A percentile compares a stretch with the other conserved stretches of the same genome.
Evolutionary conservation across 805 yeast genomes (phyloP).

Genomic region (Candida cerambycidarum): DNA sequence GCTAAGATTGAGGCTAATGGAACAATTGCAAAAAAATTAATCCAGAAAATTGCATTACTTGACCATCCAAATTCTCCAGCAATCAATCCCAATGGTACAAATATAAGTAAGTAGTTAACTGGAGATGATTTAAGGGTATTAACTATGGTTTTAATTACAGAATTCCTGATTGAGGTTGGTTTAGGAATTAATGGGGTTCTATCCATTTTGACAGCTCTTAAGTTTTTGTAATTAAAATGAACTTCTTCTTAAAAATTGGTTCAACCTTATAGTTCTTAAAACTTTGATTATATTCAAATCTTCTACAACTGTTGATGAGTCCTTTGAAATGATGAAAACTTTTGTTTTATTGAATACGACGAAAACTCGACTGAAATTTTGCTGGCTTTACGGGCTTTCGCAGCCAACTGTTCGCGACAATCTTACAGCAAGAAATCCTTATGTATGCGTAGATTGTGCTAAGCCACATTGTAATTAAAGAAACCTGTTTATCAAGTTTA

Average conservation of each 20-base stretch:
- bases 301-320: neutral
- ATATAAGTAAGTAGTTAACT: slow-evolving; percentile 71
- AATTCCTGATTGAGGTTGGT: neutral
- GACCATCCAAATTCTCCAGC: slow-evolving; percentile 63
- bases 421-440: neutral
- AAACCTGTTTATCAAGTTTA: no score
- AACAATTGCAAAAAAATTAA: slow-evolving; percentile 86
- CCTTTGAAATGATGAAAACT: neutral
- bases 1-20: slow-evolving; percentile 91
- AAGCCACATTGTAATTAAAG: no score
- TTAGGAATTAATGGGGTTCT: slow-evolving; percentile 5
- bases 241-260: no score
- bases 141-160: slow-evolving; percentile 18
- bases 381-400: slow-evolving; percentile 2
- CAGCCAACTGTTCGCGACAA: slow-evolving; percentile 3
- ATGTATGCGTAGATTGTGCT: no score
- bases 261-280: no score
- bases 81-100: slow-evolving; percentile 87
- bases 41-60: slow-evolving; percentile 55
- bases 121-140: slow-evolving; percentile 55
- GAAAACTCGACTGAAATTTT: slow-evolving; percentile 1
- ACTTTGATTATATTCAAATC: no score
- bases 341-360: neutral
- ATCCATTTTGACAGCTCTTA: neutral
- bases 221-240: neutral